phyloP scores from a whole-genome alignment of 345 rosid species.

The Cardiospermum halicacabum region DNA sequence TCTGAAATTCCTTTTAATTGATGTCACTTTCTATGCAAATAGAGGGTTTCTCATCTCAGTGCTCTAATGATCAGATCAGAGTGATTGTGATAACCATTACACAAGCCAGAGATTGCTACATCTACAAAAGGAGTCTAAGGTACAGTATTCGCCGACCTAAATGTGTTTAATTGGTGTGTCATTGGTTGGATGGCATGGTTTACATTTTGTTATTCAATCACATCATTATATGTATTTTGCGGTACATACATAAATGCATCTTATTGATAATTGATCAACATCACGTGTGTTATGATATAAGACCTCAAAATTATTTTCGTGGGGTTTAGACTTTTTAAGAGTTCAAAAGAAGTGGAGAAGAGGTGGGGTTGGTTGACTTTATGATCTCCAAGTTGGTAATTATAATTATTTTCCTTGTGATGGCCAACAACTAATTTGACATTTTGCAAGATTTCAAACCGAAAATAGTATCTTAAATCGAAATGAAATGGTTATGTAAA shows the following conservation, averaged over 20 bases:
- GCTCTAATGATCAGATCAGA: not conserved
- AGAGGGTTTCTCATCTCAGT: not conserved
- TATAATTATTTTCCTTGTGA: slow-evolving; percentile 9
- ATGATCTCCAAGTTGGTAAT: not conserved
- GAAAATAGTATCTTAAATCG: not conserved
- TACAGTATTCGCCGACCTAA: not conserved
- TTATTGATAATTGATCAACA: too few species aligned
- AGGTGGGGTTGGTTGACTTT: slow-evolving; percentile 14
- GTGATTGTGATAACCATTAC: too few species aligned
- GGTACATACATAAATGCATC: too few species aligned
- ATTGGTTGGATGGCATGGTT: not conserved
- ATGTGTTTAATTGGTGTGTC: not conserved
- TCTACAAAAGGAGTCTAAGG: too few species aligned
- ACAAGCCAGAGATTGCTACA: too few species aligned
- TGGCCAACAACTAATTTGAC: slow-evolving; percentile 26
- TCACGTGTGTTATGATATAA: too few species aligned
- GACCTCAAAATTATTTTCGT: not conserved
- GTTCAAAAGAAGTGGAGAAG: not conserved
- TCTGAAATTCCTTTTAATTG: not conserved
- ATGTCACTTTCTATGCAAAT: not conserved
- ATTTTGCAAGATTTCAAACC: not conserved
- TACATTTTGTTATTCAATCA: not conserved
- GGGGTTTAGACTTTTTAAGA: not conserved
- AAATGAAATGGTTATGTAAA: not conserved
- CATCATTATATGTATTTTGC: not conserved